Conservation (phyloP, 2,329 filamentous ascomycete genomes). For the Cytospora piceae region DNA sequence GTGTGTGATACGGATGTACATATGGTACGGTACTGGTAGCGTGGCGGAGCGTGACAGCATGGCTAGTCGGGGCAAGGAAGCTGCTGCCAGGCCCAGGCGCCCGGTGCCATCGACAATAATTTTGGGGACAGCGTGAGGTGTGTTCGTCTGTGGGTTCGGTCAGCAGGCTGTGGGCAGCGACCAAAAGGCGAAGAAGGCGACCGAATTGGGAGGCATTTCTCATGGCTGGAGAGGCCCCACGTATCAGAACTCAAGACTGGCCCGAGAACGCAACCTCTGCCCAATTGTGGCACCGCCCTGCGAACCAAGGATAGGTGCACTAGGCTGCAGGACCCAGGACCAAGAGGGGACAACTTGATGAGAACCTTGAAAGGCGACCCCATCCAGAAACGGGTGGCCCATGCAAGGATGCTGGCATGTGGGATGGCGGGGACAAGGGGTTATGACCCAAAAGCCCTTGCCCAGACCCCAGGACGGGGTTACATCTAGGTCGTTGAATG, state of each 20-base stretch:
- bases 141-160: slow-evolving; percentile 24
- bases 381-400: slow-evolving; percentile 24
- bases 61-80: slow-evolving; percentile 16
- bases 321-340: slow-evolving; percentile 18
- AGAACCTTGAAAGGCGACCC: slow-evolving; percentile 11
- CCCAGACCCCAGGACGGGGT: slow-evolving; percentile 29
- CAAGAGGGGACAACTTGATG: not conserved
- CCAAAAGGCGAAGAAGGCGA: slow-evolving; percentile 16
- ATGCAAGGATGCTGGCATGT: slow-evolving; percentile 25
- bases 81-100: slow-evolving; percentile 22
- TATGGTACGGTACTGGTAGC: not conserved
- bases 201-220: slow-evolving; percentile 21
- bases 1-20: slow-evolving; percentile 11
- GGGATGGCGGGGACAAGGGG: slow-evolving; percentile 28
- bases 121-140: slow-evolving; percentile 27
- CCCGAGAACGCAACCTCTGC: slow-evolving; percentile 23
- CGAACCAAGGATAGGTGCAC: slow-evolving; percentile 23
- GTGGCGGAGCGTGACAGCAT: slow-evolving; percentile 20
- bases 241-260: slow-evolving; percentile 31
- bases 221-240: slow-evolving; percentile 22
- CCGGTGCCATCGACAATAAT: slow-evolving; percentile 20
- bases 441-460: slow-evolving; percentile 28
- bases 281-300: slow-evolving; percentile 29
- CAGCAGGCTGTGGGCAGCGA: slow-evolving; percentile 16
- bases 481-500: slow-evolving; percentile 28